A percentile compares a stretch with the other conserved stretches of the same genome.
phyloP scores from a whole-genome alignment of 192 early-diverging fungal genomes.

The Gonapodya prolifera region DNA sequence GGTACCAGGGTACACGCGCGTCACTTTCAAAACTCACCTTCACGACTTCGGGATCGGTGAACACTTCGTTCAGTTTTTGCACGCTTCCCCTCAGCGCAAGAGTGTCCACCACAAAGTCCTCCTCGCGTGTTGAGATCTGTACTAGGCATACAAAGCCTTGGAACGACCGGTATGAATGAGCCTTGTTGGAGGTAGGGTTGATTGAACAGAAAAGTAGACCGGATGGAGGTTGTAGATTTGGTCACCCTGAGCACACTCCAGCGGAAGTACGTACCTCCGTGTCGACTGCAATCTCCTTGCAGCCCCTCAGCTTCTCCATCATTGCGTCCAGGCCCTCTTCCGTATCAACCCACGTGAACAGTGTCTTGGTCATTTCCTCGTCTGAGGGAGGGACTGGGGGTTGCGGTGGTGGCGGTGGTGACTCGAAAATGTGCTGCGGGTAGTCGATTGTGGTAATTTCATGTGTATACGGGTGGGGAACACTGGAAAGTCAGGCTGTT shows the following conservation, averaged over 20 bases:
- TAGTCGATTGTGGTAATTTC: conserved; percentile 75
- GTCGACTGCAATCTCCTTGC: conserved; percentile 80
- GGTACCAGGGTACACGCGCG: not conserved
- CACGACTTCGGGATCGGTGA: conserved; percentile 74
- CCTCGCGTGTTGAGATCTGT: conserved; percentile 75
- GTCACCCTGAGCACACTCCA: conserved; percentile 6
- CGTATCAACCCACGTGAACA: conserved; percentile 75
- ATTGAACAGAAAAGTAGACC: not conserved
- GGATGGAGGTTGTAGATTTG: too few species aligned
- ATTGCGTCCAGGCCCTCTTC: conserved; percentile 47
- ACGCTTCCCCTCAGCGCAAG: conserved; percentile 61
- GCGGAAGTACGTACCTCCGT: conserved; percentile 37
- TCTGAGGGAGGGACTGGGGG: conserved; percentile 33
- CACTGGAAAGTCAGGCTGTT: conserved; percentile 10
- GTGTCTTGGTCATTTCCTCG: conserved; percentile 47
- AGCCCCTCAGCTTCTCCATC: conserved; percentile 43
- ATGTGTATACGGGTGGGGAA: conserved; percentile 81
- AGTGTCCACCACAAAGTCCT: conserved; percentile 87
- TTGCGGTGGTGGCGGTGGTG: too few species aligned
- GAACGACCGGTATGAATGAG: conserved; percentile 89
- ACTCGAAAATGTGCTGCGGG: conserved; percentile 54
- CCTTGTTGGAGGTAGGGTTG: conserved; percentile 37
- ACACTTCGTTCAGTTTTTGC: conserved; percentile 64
- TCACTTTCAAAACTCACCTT: conserved; percentile 38
- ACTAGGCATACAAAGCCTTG: conserved; percentile 92